Evolutionary conservation across 352 stramenopile species (phyloP), one percentile per base, ranked within the genome.

Genomic region (Aphanomyces astaci): DNA sequence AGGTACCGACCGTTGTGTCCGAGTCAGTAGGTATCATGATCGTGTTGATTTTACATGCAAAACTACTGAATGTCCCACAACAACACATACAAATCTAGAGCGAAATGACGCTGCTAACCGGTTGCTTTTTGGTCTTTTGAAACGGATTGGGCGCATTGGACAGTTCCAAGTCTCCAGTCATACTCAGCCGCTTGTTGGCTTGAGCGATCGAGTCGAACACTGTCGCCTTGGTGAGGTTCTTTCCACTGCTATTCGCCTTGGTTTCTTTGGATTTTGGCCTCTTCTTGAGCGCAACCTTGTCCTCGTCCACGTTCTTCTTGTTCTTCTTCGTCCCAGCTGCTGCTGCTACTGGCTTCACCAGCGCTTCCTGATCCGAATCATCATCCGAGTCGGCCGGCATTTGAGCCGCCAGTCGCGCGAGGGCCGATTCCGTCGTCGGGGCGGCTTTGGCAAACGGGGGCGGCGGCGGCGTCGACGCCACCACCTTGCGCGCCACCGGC

Each of bases 131-230:
- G 28, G 31, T 22, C 39, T 52, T 65, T 17, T 62, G 28, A 36
- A 65, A 65, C 1, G 56, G 56, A 27, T 65, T 65, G n/a, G 32
- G 11, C 22, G 56, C 15, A 32, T 27, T 36, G 40, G 48, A 39
- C 36, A 22, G 22, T 15, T 39, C 56, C 10, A 65, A 27, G 10
- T 65, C 56, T 2, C 56, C 56, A 36, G 33, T 65, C 31, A 65
- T 46, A 25, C 56, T 65, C 4, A 65, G 39, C n/a, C 56, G 56
- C 31, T 65, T n/a, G n/a, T n/a, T 65, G 13, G 56, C 56, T 22
- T n/a, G 31, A 5, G 39, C 56, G 15, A 65, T 54, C 15, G 56
- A 22, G 30, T 48, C 56, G 25, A 64, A 65, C 56, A 65, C 39
- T 9, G 32, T 53, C 31, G 32, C 17, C n/a, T 46, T 51, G 33